These are phyloP conservation scores for Aspergillus fischeri DNA, from an alignment of 2,329 filamentous ascomycete genomes.

Conservation along the genomic window DNA sequence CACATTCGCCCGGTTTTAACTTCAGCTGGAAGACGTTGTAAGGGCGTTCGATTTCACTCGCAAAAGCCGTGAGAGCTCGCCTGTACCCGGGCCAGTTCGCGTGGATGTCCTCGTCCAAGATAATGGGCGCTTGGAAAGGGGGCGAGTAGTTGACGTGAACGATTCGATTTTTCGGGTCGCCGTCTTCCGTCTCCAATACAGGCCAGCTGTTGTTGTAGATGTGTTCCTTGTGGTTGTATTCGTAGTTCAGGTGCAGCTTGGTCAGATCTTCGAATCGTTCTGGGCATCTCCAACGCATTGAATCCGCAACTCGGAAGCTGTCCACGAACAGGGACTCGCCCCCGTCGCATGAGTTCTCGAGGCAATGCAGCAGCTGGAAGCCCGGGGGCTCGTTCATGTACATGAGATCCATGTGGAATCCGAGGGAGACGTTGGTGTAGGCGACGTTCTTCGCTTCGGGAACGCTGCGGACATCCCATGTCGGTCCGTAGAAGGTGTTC, in stretches of 20 bases:
- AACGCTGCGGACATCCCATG: constrained; percentile 83
- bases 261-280: constrained; percentile 36
- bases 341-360: constrained; percentile 73
- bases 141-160: constrained; percentile 66
- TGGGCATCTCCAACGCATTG: constrained; percentile 11
- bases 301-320: constrained; percentile 56
- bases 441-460: constrained; percentile 86
- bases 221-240: constrained; percentile 63
- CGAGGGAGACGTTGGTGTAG: constrained; percentile 76
- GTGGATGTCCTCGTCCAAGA: constrained; percentile 25
- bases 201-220: constrained; percentile 58
- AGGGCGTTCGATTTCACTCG: constrained; percentile 53
- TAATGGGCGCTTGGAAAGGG: constrained; percentile 64
- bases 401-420: constrained; percentile 89
- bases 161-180: constrained; percentile 23
- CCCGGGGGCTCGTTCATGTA: constrained; percentile 77
- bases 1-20: constrained; percentile 77
- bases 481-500: constrained; percentile 85
- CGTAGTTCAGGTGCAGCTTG: constrained; percentile 52
- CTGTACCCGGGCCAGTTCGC: constrained; percentile 20
- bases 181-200: constrained; percentile 45
- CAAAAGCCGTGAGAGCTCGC: constrained; percentile 56
- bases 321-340: constrained; percentile 87
- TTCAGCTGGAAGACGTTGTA: constrained; percentile 64
- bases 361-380: constrained; percentile 83